phyloP scores from a whole-genome alignment of 2,329 filamentous ascomycete species.

The Geosmithia putterillii region DNA sequence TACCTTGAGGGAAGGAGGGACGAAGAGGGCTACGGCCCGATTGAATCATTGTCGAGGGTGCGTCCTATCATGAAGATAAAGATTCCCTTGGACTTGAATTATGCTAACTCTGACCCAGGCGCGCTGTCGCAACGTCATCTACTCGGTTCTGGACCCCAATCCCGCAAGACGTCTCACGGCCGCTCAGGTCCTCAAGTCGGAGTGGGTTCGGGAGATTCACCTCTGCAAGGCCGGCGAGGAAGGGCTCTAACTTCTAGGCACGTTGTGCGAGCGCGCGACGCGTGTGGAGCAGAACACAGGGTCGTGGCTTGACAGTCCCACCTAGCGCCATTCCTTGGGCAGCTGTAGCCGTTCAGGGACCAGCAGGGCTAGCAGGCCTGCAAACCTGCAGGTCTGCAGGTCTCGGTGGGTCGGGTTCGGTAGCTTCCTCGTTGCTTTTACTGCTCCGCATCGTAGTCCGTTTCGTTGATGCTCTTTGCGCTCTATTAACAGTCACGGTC shows the following conservation, averaged over 20 bases:
- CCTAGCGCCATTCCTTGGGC: too few relatives aligned
- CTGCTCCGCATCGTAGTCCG: too few relatives aligned
- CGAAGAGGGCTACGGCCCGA: conserved; percentile 91
- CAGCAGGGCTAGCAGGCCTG: too few relatives aligned
- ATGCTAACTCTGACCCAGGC: conserved; percentile 42
- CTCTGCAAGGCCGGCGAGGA: conserved; percentile 94
- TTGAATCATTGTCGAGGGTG: conserved; percentile 52
- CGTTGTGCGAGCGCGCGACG: background rate
- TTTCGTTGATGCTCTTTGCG: too few relatives aligned
- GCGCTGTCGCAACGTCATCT: conserved; percentile 96
- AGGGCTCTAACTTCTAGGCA: conserved; percentile 57
- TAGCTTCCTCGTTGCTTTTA: too few relatives aligned
- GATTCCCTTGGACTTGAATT: background rate
- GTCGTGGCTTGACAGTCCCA: too few relatives aligned
- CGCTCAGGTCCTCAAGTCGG: conserved; percentile 91
- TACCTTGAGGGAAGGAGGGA: conserved; percentile 89
- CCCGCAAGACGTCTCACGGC: conserved; percentile 85
- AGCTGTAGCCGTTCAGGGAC: too few relatives aligned
- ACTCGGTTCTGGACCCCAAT: conserved; percentile 94
- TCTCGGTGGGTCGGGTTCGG: too few relatives aligned
- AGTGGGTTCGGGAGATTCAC: conserved; percentile 97
- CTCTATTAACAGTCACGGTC: too few relatives aligned
- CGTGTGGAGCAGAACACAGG: too few relatives aligned
- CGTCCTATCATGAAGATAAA: background rate
- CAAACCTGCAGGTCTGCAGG: too few relatives aligned